Evolutionary conservation across 208 protist genomes (phyloP).

Genomic region (Balamuthia mandrillaris): DNA sequence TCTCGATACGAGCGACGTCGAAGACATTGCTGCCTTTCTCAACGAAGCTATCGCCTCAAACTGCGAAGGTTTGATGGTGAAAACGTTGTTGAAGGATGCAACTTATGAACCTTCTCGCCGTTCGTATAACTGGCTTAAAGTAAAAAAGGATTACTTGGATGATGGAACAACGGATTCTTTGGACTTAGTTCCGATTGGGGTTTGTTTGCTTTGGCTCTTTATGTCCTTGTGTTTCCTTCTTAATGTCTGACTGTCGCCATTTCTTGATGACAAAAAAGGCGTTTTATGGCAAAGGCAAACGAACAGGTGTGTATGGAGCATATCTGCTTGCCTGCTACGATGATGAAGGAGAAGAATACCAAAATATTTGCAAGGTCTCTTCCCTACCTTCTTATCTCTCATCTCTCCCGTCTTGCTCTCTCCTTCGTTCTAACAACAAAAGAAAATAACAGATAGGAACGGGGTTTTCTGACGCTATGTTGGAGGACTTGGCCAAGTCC

Average conservation of each 20-base stretch:
- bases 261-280: neutral
- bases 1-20: conserved; percentile 80
- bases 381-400: neutral
- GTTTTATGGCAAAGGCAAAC: conserved; percentile 91
- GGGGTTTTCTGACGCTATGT: conserved; percentile 49
- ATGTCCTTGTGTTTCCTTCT: neutral
- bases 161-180: conserved; percentile 94
- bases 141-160: conserved; percentile 97
- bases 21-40: conserved; percentile 89
- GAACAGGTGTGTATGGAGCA: conserved; percentile 88
- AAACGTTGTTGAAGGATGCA: conserved; percentile 89
- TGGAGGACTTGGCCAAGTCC: conserved; percentile 30
- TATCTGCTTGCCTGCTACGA: conserved; percentile 98
- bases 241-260: neutral
- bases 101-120: conserved; percentile 93
- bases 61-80: conserved; percentile 97
- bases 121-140: conserved; percentile 95
- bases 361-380: conserved; percentile 91
- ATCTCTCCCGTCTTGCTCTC: neutral
- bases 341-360: conserved; percentile 91
- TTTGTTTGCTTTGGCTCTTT: neutral
- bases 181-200: conserved; percentile 97
- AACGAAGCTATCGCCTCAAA: conserved; percentile 74
- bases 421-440: too few relatives aligned
- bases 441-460: conserved; percentile 70